Evolutionary conservation across 169 alveolate genomes (phyloP), one percentile per base, ranked within the genome.

Genomic region (Plasmodium fragile): DNA sequence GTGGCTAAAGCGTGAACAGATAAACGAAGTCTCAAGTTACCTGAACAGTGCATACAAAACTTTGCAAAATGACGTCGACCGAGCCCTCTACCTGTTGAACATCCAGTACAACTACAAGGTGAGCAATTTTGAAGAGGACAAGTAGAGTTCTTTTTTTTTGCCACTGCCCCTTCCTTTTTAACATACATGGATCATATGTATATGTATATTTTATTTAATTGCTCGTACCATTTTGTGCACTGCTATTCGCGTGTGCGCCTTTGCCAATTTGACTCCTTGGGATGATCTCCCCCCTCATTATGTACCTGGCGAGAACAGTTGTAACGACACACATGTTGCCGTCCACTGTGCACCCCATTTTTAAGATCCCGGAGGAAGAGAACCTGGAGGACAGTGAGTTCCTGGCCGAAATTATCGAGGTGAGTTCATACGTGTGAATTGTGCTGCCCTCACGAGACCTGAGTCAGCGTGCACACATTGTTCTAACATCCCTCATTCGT

Each of bases 11-110:
- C 13, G 77, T 16, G 93, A 77, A 8, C 70, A 78, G 70, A 78
- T 87, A 77, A 87, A 87, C 72, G 89, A 87, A 53, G 93, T 77
- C 22, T 87, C 93, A 1, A 87, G 93, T 34, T 78, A 87, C 81
- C 41, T 87, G 52, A 87, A 87, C 87, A 13, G 81, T 78, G 93
- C 93, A 77, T 87, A 87, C 71, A 41, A 7, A 78, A 59, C 41
- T 8, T 39, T 87, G 34, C 53, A 18, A 10, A 87, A 87, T 36
- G 93, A 87, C 45, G 71, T 87, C 2, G 93, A 87, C 10, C 6
- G 93, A 34, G 93, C 93, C 11, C 34, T 78, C 55, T 87, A 87
- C 53, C 18, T 87, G 28, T 39, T 87, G 82, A 59, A 70, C 0
- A 59, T 77, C 13, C 52, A 75, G 30, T 87, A 87, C 53, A 39